phyloP scores from a whole-genome alignment of 176 grass and related monocot species.

The Aegilops tauschii region DNA sequence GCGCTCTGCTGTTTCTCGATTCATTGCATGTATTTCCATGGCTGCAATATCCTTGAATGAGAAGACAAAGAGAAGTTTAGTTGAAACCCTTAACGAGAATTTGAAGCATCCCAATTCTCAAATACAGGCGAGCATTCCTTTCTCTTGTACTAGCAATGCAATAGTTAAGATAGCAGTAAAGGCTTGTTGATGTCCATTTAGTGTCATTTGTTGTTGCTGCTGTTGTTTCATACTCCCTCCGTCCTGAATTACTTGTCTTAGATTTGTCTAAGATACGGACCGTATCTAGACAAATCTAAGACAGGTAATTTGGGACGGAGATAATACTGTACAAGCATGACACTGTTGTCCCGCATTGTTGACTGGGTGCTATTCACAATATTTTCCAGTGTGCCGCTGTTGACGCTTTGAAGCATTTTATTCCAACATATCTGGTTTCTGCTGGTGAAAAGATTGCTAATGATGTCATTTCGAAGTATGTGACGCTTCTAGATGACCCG shows the following conservation, averaged over 20 bases:
- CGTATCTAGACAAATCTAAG: no score
- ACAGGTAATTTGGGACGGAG: no score
- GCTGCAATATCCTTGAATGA: constrained; percentile 77
- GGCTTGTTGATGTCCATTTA: not conserved
- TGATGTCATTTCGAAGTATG: constrained; percentile 59
- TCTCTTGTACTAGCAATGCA: not conserved
- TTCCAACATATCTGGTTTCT: constrained; percentile 80
- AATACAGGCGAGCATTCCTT: constrained; percentile 72
- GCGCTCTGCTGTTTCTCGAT: constrained; percentile 84
- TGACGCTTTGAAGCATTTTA: constrained; percentile 79
- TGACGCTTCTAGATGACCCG: constrained; percentile 75
- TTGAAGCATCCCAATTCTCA: constrained; percentile 88
- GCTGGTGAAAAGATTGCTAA: constrained; percentile 60
- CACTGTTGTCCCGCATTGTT: constrained; percentile 8
- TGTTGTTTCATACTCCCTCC: not conserved
- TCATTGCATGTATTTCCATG: constrained; percentile 87
- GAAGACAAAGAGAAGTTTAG: constrained; percentile 79
- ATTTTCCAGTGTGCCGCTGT: constrained; percentile 71
- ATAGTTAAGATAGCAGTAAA: not conserved
- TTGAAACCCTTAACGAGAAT: constrained; percentile 97
- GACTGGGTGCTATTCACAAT: constrained; percentile 33
- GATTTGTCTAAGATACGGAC: no score
- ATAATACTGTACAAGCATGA: not conserved
- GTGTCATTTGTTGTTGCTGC: not conserved
- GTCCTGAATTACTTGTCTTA: no score